phyloP scores from a whole-genome alignment of 768 basidiomycete species.

The Albatrellus ellisii region DNA sequence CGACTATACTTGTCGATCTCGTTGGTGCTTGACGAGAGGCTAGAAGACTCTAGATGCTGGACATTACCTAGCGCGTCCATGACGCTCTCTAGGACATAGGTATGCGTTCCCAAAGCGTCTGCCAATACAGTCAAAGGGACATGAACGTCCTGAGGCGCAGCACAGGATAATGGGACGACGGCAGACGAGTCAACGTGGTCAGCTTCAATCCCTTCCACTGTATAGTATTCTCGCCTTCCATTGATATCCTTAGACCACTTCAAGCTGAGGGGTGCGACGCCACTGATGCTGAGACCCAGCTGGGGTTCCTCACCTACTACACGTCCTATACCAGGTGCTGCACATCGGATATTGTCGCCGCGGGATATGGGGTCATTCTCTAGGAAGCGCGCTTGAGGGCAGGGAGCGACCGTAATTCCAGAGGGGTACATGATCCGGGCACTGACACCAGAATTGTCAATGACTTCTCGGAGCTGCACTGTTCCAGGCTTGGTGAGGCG shows the following conservation, averaged over 20 bases:
- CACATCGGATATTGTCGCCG: slow-evolving; percentile 44
- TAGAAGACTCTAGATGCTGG: slow-evolving; percentile 11
- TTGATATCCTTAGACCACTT: slow-evolving; percentile 64
- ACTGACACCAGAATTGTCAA: slow-evolving; percentile 56
- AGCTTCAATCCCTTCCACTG: slow-evolving; percentile 78
- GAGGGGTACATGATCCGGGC: slow-evolving; percentile 56
- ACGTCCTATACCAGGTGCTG: slow-evolving; percentile 17
- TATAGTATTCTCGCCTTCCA: slow-evolving; percentile 51
- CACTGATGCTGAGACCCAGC: slow-evolving; percentile 50
- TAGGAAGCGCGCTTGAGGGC: slow-evolving; percentile 62
- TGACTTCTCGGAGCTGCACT: slow-evolving; percentile 59
- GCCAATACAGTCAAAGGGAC: slow-evolving; percentile 59
- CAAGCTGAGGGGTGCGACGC: slow-evolving; percentile 66
- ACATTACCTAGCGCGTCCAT: slow-evolving; percentile 76
- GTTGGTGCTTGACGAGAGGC: slow-evolving; percentile 6
- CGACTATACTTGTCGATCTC: slow-evolving; percentile 37
- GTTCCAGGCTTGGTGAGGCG: slow-evolving; percentile 60
- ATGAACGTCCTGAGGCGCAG: slow-evolving; percentile 40
- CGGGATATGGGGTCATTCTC: slow-evolving; percentile 26
- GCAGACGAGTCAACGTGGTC: slow-evolving; percentile 24
- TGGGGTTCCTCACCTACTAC: slow-evolving; percentile 44
- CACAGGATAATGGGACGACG: slow-evolving; percentile 14
- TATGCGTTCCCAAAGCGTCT: slow-evolving; percentile 49
- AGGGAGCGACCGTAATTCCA: slow-evolving; percentile 66
- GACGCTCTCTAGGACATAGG: slow-evolving; percentile 69